Base-by-base conservation (phyloP, 164 flowering plant species). In the Umbellularia californica region DNA sequence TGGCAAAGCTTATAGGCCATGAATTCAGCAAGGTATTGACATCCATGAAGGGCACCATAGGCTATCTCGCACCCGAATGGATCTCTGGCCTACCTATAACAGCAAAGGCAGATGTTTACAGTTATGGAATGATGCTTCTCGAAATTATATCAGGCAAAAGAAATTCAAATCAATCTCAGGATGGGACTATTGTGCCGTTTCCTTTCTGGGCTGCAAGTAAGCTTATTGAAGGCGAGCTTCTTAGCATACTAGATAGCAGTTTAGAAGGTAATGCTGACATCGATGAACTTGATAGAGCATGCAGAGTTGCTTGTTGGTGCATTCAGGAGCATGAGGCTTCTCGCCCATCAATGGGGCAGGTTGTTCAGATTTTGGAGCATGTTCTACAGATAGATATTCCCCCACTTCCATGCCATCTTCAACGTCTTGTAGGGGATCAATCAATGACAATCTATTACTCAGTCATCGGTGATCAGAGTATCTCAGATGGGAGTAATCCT, bases 21-120 rank as follows among this genome's bases (percentile, higher is more conserved):
- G 84, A 84, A 10, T 84, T 84, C 58, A 84, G 86, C 62, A 68
- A 82, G 58, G 84, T 81, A 4, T 65, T 84, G 64, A 84, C 86
- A 9, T 78, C 86, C 23, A 79, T 84, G 79, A 78, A 84, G 75
- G 86, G 86, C 47, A 84, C 84, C 17, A 71, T 78, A 27, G 86
- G 86, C 33, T 82, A 84, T 65, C 86, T 84, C 11, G 86, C 86
- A 19, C 86, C 86, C 17, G 86, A 84, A 68, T 84, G 86, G 86
- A 73, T 82, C 62, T 79, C 84, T 2, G 86, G 86, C 7, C 70
- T 79, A 14, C 78, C 86, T 12, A 77, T 84, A 67, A 84, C 86
- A 2, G 70, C 81, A 0, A 84, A 84, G 35, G 86, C 86, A 2
- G 86, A 84, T 74, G 86, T 84, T 25, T 84, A 77, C 75, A 84